Evolutionary conservation across 169 alveolate species (phyloP).

Genomic region (Plasmodium cynomolgi): DNA sequence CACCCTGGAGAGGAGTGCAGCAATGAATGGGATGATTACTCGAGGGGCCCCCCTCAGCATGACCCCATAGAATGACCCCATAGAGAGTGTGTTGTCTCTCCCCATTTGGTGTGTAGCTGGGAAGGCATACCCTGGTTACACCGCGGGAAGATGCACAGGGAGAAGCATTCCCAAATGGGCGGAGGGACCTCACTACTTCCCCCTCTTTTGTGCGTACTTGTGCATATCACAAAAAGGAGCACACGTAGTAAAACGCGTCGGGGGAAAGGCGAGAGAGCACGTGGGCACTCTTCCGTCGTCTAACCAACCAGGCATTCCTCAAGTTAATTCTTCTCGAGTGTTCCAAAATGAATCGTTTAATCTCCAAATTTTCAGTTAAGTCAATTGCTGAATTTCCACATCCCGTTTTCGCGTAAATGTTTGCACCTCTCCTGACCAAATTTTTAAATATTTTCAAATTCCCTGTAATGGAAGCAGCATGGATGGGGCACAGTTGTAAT

Average conservation of each 20-base stretch:
- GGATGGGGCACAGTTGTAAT: constrained; percentile 65
- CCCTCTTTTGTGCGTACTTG: not conserved
- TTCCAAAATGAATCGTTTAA: constrained; percentile 2
- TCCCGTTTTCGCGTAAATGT: constrained; percentile 20
- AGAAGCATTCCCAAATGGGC: not conserved
- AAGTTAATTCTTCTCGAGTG: constrained; percentile 47
- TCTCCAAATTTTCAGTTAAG: constrained; percentile 28
- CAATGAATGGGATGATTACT: too few relatives aligned
- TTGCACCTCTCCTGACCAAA: constrained; percentile 47
- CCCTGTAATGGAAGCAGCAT: constrained; percentile 68
- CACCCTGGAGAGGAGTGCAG: too few relatives aligned
- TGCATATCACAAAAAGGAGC: not conserved
- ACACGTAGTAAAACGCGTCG: constrained; percentile 39
- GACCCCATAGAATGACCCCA: too few relatives aligned
- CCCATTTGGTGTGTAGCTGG: too few relatives aligned
- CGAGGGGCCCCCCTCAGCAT: too few relatives aligned
- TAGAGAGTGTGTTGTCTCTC: too few relatives aligned
- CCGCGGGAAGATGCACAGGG: not conserved
- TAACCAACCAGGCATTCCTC: constrained; percentile 61
- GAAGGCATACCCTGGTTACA: too few relatives aligned
- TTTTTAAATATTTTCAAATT: constrained; percentile 41
- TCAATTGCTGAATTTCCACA: constrained; percentile 33
- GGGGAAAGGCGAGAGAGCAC: constrained; percentile 44
- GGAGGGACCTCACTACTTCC: not conserved
- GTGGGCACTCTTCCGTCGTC: not conserved